phyloP scores from a whole-genome alignment of 306 rosid species.

The Quercus wislizeni region DNA sequence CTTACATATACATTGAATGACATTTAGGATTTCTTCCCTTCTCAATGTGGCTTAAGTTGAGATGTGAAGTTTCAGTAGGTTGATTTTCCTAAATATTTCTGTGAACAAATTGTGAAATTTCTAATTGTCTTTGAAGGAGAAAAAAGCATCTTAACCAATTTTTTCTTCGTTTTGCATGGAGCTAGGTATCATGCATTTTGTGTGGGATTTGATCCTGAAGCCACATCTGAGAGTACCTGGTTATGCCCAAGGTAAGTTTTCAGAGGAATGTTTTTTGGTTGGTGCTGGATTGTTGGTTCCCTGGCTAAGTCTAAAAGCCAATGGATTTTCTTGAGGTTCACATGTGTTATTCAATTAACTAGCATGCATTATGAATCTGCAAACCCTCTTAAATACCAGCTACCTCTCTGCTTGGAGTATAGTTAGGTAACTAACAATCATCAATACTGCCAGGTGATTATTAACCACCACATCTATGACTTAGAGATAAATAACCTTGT shows the following conservation, averaged over 20 bases:
- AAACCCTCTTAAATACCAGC: constrained; percentile 12
- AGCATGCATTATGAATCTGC: constrained; percentile 3
- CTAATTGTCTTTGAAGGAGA: neutral
- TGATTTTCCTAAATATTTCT: neutral
- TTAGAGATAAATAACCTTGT: neutral
- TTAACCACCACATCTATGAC: neutral
- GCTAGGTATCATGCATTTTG: constrained; percentile 98
- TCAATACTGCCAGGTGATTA: neutral
- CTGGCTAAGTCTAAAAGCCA: neutral
- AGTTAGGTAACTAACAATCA: neutral
- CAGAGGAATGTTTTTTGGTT: constrained; percentile 13
- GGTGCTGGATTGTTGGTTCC: constrained; percentile 15
- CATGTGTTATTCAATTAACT: neutral
- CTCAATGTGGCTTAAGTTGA: constrained; percentile 11
- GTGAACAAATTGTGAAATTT: constrained; percentile 7
- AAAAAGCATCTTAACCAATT: constrained; percentile 7
- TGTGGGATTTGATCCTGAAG: constrained; percentile 92
- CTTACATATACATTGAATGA: constrained; percentile 1
- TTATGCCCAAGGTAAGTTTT: constrained; percentile 88
- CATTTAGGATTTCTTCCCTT: neutral
- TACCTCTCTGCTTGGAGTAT: neutral
- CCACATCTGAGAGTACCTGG: constrained; percentile 79
- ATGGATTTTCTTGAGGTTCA: neutral
- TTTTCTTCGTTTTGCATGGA: constrained; percentile 25
- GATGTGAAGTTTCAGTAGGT: neutral